Conservation (phyloP, 495 filamentous ascomycete species). For the Astrothelium macrocarpum region DNA sequence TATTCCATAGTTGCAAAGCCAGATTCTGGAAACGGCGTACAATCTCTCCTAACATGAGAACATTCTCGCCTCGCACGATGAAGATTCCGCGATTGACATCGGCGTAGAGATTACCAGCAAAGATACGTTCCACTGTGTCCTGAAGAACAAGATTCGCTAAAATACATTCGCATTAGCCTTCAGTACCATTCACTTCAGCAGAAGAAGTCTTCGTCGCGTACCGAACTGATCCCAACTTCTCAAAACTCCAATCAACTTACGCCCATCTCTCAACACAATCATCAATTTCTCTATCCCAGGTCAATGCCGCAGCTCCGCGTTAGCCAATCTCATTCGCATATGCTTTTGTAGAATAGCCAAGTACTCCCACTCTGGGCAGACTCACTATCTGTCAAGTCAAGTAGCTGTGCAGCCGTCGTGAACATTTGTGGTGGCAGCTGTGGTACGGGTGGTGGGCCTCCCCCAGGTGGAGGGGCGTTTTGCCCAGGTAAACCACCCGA, state of each 20-base stretch:
- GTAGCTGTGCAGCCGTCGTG: conserved; percentile 86
- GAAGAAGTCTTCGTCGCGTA: conserved; percentile 34
- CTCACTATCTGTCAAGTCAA: conserved; percentile 96
- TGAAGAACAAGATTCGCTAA: conserved; percentile 89
- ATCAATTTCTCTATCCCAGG: conserved; percentile 74
- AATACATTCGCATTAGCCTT: conserved; percentile 1
- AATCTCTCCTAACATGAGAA: conserved; percentile 84
- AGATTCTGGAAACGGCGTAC: conserved; percentile 35
- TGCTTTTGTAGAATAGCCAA: conserved; percentile 6
- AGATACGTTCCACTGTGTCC: conserved; percentile 79
- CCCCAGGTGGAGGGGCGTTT: background rate
- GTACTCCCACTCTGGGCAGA: conserved; percentile 9
- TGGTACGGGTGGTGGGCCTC: conserved; percentile 30
- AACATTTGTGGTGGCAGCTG: conserved; percentile 86
- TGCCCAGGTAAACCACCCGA: background rate
- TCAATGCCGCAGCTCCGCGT: conserved; percentile 4
- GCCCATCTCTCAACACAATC: conserved; percentile 79
- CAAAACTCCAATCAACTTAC: conserved; percentile 85
- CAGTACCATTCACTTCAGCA: background rate
- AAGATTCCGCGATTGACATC: conserved; percentile 76
- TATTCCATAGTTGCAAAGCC: conserved; percentile 9
- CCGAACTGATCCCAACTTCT: conserved; percentile 98
- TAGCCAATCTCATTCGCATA: conserved; percentile 11
- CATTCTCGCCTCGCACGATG: conserved; percentile 88
- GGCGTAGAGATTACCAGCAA: conserved; percentile 61